These are phyloP conservation scores for Takashimella koratensis DNA, from an alignment of 1,284 basidiomycete species.

Conservation along the genomic window DNA sequence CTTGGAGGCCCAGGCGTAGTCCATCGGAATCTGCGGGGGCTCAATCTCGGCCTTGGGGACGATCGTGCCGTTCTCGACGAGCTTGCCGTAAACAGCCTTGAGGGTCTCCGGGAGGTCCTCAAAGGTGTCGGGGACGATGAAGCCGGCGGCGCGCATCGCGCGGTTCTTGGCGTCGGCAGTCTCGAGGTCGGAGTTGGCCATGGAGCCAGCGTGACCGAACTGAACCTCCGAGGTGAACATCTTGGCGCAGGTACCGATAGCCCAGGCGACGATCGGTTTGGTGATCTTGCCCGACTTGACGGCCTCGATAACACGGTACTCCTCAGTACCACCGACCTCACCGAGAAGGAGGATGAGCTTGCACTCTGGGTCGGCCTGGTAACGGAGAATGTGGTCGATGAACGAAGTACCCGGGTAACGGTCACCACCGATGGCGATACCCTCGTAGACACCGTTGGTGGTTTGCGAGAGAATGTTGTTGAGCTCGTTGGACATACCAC, in stretches of 20 bases:
- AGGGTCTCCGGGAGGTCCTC: conserved; percentile 88
- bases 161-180: conserved; percentile 97
- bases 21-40: conserved; percentile 96
- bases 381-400: conserved; percentile 97
- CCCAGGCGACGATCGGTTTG: conserved; percentile 99
- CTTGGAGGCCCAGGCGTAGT: conserved; percentile 99
- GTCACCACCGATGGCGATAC: conserved; percentile 99
- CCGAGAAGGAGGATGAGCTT: conserved; percentile 98
- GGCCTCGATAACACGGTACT: conserved; percentile 98
- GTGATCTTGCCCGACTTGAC: conserved; percentile 91
- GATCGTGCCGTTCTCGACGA: conserved; percentile 70
- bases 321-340: conserved; percentile 98
- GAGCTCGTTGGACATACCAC: conserved; percentile 99
- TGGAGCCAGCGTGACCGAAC: conserved; percentile 96
- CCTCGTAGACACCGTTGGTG: conserved; percentile 99
- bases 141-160: conserved; percentile 91
- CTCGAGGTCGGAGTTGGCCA: conserved; percentile 97
- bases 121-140: conserved; percentile 96
- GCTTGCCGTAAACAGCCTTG: conserved; percentile 76
- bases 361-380: conserved; percentile 95
- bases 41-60: conserved; percentile 73
- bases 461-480: conserved; percentile 99
- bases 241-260: conserved; percentile 99
- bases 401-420: conserved; percentile 98
- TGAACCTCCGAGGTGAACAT: conserved; percentile 99